Evolutionary conservation across 2,329 filamentous ascomycete species (phyloP), one percentile per base, ranked within the genome.

Genomic region (Magnaporthiopsis poae): DNA sequence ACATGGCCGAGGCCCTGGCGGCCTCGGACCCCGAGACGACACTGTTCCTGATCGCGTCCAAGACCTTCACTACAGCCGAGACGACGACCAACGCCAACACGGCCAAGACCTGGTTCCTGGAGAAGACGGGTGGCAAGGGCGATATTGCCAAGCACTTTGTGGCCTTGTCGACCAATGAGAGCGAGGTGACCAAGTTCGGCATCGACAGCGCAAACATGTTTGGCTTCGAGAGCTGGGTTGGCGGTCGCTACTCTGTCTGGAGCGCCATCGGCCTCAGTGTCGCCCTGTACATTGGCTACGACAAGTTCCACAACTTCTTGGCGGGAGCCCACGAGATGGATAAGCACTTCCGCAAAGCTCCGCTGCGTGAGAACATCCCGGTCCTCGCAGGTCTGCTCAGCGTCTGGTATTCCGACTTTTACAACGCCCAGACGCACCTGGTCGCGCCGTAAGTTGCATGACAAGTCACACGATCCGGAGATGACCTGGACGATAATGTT

Each of bases 201-300:
- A 99, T 99, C 75, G 94, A 98, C 81, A 89, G 88, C 80, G 94
- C 94, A 86, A 99, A 98, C 86, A 99, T 99, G 95, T 99, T 99
- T 76, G 93, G 92, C 73, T 99, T 99, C 77, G 93, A 94, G 80
- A 96, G 91, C 80, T 99, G 95, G 95, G 94, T 98, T 65, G 95
- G 95, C 77, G 95, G 95, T 67, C 90, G 95, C 68, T 99, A 99
- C 86, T 96, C 92, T 68, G 95, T 99, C 71, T 99, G 95, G 95
- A 96, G 92, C 72, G 95, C 95, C 77, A 99, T 99, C 75, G 95
- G 95, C 72, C 83, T 99, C 69, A 96, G 92, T 70, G 93, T 99
- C 67, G 90, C 90, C 72, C 85, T 99, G 71, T 96, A 97, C 83
- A 90, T 99, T 77, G 95, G 95, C 76, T 99, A 85, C 78, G 93